phyloP scores from a whole-genome alignment of 2,329 filamentous ascomycete species.

The Orbilia blumenaviensis region DNA sequence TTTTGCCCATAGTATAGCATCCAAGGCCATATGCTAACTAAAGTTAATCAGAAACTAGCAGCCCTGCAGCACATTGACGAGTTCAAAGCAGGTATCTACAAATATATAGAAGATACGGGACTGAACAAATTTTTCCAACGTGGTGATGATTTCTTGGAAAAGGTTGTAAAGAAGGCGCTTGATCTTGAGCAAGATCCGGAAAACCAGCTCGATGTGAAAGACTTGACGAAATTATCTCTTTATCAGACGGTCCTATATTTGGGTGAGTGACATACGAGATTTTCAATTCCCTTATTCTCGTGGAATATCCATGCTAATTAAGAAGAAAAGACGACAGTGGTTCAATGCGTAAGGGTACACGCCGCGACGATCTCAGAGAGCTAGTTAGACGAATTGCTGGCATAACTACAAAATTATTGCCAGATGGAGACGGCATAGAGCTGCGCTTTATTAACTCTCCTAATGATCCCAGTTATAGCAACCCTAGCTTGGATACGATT shows the following conservation, averaged over 20 bases:
- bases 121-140: constrained; percentile 25
- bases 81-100: constrained; percentile 10
- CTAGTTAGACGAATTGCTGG: constrained; percentile 27
- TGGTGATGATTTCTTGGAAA: constrained; percentile 17
- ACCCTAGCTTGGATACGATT: constrained; percentile 13
- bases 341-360: constrained; percentile 29
- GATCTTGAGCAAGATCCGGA: constrained; percentile 17
- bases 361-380: constrained; percentile 16
- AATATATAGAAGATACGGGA: neutral
- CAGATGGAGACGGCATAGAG: constrained; percentile 27
- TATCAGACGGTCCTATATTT: constrained; percentile 22
- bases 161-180: constrained; percentile 19
- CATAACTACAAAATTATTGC: constrained; percentile 22
- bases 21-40: neutral
- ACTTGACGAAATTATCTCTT: constrained; percentile 30
- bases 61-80: neutral
- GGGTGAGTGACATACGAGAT: neutral
- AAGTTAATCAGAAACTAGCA: constrained; percentile 12
- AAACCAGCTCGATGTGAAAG: constrained; percentile 2
- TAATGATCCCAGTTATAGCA: constrained; percentile 18
- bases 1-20: neutral
- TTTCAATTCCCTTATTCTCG: neutral
- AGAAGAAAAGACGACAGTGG: constrained; percentile 28
- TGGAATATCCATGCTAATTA: constrained; percentile 16
- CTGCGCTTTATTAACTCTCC: constrained; percentile 24